Conservation (phyloP, 192 early-diverging fungal genomes). For the Linnemannia exigua region DNA sequence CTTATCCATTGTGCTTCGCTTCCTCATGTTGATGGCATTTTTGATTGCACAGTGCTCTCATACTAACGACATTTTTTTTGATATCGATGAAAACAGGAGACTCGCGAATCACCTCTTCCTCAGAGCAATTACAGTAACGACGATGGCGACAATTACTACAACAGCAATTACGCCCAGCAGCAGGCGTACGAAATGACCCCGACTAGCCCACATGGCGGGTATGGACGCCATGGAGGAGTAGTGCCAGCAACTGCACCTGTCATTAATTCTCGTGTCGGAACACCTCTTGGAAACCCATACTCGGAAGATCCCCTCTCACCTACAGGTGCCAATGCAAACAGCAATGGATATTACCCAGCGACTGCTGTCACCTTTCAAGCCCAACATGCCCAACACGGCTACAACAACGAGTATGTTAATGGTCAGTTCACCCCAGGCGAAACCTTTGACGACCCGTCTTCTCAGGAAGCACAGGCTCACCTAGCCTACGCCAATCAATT, state of each 20-base stretch:
- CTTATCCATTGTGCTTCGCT: not conserved
- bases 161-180: constrained; percentile 23
- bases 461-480: constrained; percentile 46
- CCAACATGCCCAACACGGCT: not conserved
- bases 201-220: not conserved
- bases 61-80: not conserved
- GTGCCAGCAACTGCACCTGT: not conserved
- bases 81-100: not conserved
- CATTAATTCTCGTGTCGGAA: not conserved
- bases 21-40: not conserved
- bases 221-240: not conserved
- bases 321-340: not conserved
- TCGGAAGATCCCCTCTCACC: not conserved
- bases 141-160: constrained; percentile 31
- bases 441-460: constrained; percentile 42
- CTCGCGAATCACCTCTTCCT: constrained; percentile 1
- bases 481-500: constrained; percentile 50
- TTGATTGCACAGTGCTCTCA: not conserved
- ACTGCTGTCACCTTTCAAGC: constrained; percentile 3
- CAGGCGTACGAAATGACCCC: constrained; percentile 22
- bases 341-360: not conserved
- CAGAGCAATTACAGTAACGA: constrained; percentile 2
- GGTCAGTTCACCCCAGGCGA: constrained; percentile 30
- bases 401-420: constrained; percentile 18
- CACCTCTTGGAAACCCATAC: not conserved